These are phyloP conservation scores for Candida peoriensis DNA, from an alignment of 805 yeast species.

Conservation along the genomic window DNA sequence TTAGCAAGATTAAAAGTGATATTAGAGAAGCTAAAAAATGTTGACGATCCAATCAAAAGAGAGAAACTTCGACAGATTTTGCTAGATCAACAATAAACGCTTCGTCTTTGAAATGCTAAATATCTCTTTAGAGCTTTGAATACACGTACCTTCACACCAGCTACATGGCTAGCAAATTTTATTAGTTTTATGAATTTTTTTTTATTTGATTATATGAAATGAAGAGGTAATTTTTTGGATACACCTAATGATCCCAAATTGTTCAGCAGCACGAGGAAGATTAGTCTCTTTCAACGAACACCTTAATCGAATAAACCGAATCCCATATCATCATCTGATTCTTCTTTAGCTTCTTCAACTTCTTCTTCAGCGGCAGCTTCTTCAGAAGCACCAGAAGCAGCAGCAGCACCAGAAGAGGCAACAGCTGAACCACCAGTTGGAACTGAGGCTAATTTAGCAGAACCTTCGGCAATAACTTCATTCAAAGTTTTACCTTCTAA, in stretches of 20 bases:
- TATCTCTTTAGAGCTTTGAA: too few species aligned
- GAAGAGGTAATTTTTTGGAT: not conserved
- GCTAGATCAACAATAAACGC: not conserved
- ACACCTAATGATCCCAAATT: not conserved
- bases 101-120: too few species aligned
- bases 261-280: not conserved
- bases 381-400: constrained; percentile 49
- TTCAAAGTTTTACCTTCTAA: constrained; percentile 69
- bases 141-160: too few species aligned
- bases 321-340: constrained; percentile 67
- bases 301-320: constrained; percentile 68
- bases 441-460: constrained; percentile 72
- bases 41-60: constrained; percentile 8
- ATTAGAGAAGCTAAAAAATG: constrained; percentile 19
- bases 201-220: not conserved
- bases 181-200: not conserved
- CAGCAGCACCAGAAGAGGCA: constrained; percentile 51
- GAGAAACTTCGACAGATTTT: constrained; percentile 4
- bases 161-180: not conserved
- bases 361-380: constrained; percentile 42
- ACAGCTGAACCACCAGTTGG: constrained; percentile 82
- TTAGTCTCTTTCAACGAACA: not conserved
- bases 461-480: constrained; percentile 77
- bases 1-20: constrained; percentile 13
- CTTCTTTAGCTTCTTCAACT: constrained; percentile 45